Conservation (phyloP, 1,139 yeast genomes). For the Candida sp. region DNA sequence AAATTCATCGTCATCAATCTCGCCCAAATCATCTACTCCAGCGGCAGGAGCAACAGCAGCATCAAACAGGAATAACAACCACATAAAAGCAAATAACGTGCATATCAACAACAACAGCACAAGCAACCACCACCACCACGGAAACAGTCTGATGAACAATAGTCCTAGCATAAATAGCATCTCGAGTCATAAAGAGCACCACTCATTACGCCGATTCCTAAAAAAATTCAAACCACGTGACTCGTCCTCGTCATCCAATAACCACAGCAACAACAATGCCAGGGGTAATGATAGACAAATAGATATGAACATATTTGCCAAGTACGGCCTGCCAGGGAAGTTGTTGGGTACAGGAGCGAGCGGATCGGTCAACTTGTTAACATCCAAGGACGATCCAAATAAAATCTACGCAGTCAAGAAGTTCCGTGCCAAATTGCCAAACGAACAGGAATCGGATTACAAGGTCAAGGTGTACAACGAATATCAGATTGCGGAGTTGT, state of each 20-base stretch:
- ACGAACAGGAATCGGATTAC: constrained; percentile 60
- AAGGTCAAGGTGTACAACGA: constrained; percentile 68
- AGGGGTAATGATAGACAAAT: constrained; percentile 7
- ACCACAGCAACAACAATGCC: constrained; percentile 2
- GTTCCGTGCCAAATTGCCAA: constrained; percentile 56
- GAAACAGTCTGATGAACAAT: constrained; percentile 1
- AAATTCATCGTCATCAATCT: constrained; percentile 13
- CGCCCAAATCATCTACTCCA: constrained; percentile 12
- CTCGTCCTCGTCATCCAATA: constrained; percentile 1
- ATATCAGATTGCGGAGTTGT: constrained; percentile 63
- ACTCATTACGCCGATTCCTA: constrained; percentile 42
- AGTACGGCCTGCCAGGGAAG: constrained; percentile 63
- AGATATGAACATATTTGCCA: constrained; percentile 32
- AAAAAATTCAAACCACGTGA: constrained; percentile 36
- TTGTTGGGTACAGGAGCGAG: constrained; percentile 78
- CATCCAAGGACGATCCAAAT: constrained; percentile 46
- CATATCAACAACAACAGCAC: neutral
- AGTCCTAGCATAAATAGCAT: constrained; percentile 8
- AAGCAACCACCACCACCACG: neutral
- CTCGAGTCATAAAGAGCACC: constrained; percentile 19
- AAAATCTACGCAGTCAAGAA: constrained; percentile 71
- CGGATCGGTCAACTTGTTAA: constrained; percentile 70
- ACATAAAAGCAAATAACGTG: neutral
- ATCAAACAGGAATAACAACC: constrained; percentile 1
- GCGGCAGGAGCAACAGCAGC: constrained; percentile 5